Evolutionary conservation across 176 grass and related monocot species (phyloP), one percentile per base, ranked within the genome.

Genomic region (Oryza coarctata): DNA sequence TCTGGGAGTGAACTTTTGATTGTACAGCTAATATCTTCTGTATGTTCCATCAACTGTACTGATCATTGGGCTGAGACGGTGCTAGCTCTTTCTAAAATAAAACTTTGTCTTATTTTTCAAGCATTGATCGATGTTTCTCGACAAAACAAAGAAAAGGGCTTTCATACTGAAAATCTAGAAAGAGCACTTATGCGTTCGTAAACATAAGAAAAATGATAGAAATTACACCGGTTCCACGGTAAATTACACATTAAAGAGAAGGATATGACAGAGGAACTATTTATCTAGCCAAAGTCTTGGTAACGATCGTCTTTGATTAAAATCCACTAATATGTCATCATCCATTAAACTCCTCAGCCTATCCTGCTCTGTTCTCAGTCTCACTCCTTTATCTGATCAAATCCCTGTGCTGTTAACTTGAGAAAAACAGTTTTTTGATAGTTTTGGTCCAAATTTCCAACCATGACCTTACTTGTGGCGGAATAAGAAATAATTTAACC

Each of bases 381-480:
- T 10, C 22, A 29, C 69, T 72, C 40, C 68, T 72, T 72, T 47
- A 72, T 45, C 43, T 72, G 70, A 72, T 72, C 70, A 47, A 47
- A 30, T 31, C 26, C 43, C 27, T 49, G 41, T 5, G 22, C 14
- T 6, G 12, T 50, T 74, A 60, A 50, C 58, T 74, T 35, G 20
- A 18, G 29, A 74, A 62, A 60, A 60, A 23, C 7, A 35, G 41
- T 7, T 18, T 68, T 23, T 14, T 0, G 9, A 33, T 55, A 55
- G 5, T 74, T 64, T 62, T 30, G 33, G 26, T 11, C 64, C 12
- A 32, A 23, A 61, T 25, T 32, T 60, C 20, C 18, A 36, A 23
- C 14, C 67, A 49, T 52, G 23, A 86, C 27, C n/a, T 17, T 29
- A 63, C 23, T 30, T 70, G 2, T 60, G 10, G n/a, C 62, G 45